Evolutionary conservation across 805 yeast species (phyloP), one percentile per base, ranked within the genome.

Genomic region (Ogataea angusta): DNA sequence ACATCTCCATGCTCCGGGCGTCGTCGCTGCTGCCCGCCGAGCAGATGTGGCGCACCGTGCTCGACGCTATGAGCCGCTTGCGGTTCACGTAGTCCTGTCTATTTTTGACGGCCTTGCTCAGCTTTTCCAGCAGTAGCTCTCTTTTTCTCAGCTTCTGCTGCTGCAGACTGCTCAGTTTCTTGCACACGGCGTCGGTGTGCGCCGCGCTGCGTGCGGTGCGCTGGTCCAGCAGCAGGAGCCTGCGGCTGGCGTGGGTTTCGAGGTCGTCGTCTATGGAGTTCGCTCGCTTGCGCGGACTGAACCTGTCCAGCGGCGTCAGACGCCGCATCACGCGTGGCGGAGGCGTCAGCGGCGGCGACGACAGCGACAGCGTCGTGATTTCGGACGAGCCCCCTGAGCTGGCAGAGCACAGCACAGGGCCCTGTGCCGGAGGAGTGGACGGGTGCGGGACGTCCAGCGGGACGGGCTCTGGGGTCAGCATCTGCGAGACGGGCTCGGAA

Each of bases 301-400:
- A 53, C 27, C 46, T 46, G 7, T 53, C 55, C 29, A 54, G 26
- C 7, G 59, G 59, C 8, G 59, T 54, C 13, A 54, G 43, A n/a
- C 48, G 42, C 10, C 45, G 44, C 10, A 54, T 34, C 6, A 54
- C 46, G 18, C 52, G 42, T 4, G 42, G 36, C 3, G 59, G 59
- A n/a, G 57, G 59, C 8, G 59, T 47, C 10, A 54, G 32, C 7
- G 59, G 57, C 5, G 53, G 48, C 13, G 52, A 46, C 5, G 51
- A 48, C 6, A 46, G 43, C 10, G 47, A 41, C 21, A 44, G 17
- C 5, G 42, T 13, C 16, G 46, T 38, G 24, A 43, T 32, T 17
- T 45, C 52, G 3, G 49, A 42, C 2, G 39, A 34, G 24, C 36
- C 35, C 15, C 12, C 40, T 14, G 40, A 38, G 21, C 14, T 7